Conservation (phyloP, 108 stramenopile species). For the Discostella pseudostelligera region DNA sequence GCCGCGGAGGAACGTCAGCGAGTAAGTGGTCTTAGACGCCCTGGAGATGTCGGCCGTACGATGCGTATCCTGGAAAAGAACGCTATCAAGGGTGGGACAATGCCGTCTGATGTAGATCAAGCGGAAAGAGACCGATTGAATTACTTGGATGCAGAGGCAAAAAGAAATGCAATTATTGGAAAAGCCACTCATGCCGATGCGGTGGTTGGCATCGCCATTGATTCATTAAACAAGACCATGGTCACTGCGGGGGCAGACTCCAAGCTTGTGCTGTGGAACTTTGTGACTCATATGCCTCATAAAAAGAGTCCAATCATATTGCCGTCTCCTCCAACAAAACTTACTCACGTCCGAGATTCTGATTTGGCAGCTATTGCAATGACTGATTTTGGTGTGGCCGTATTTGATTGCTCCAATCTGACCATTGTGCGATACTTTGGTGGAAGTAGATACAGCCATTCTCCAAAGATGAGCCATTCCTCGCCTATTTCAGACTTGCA, state of each 20-base stretch:
- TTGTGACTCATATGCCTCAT: constrained; percentile 81
- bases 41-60: constrained; percentile 69
- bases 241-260: constrained; percentile 86
- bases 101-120: constrained; percentile 63
- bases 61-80: constrained; percentile 73
- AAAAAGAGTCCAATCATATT: constrained; percentile 73
- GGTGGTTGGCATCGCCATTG: constrained; percentile 92
- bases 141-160: constrained; percentile 44
- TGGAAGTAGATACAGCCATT: constrained; percentile 12
- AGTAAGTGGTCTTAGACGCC: constrained; percentile 28
- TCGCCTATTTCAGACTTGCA: constrained; percentile 83
- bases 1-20: constrained; percentile 35
- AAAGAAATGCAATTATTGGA: constrained; percentile 46
- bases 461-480: constrained; percentile 52
- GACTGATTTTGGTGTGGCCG: constrained; percentile 59
- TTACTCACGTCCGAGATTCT: constrained; percentile 76
- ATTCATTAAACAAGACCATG: constrained; percentile 80
- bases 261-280: constrained; percentile 89
- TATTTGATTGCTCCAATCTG: constrained; percentile 76
- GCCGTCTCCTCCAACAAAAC: constrained; percentile 71
- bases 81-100: constrained; percentile 61
- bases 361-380: constrained; percentile 81
- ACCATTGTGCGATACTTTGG: constrained; percentile 79
- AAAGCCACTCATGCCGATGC: constrained; percentile 65
- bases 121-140: constrained; percentile 53